Base-by-base conservation (phyloP, 1,139 yeast species). In the Torulaspora pretoriensis region DNA sequence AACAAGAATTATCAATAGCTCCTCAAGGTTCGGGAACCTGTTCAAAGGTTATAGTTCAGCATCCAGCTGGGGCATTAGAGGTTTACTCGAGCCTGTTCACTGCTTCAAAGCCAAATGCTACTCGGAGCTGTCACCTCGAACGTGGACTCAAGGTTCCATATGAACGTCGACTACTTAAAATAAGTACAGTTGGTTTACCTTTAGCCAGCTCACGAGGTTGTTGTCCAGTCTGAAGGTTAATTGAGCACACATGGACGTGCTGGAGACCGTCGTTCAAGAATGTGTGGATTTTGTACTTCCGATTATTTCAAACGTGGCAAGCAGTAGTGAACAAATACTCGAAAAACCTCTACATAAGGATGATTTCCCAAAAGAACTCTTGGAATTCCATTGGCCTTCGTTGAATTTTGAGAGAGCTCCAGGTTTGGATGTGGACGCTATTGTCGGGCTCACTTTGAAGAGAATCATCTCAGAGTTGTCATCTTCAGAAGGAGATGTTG, bases 381-480 rank as follows among this genome's bases (percentile, higher is more conserved):
- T 54, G 14, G 24, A 46, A 13, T 43, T 51, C 10, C 32, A 49
- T 14, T 53, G 57, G 56, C 42, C 47, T 9, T 31, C 49, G 8
- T 22, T 42, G 3, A 22, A 26, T 8, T 27, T 23, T 7, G 23
- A 22, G n/a, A 28, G 35, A 6, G 5, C 43, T 2, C 26, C 29
- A 8, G 40, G 35, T n/a, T 17, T 22, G 3, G 46, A 53, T 42
- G 8, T 27, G 26, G 59, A 55, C 41, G 23, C 39, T 6, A 22
- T 54, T 4, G 31, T 49, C 7, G 52, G 52, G 32, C 25, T 55
- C 9, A 39, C 44, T 4, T 41, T 56, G 22, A 55, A 47, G 17
- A 50, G 53, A 28, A 16, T 48, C 3, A 38, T 59, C 3, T 36
- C 41, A 3, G 59, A 56, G 39, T 14, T 35, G 6, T 23, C 53